Evolutionary conservation across 2,329 filamentous ascomycete genomes (phyloP).

Genomic region (Mariannaea elegans): DNA sequence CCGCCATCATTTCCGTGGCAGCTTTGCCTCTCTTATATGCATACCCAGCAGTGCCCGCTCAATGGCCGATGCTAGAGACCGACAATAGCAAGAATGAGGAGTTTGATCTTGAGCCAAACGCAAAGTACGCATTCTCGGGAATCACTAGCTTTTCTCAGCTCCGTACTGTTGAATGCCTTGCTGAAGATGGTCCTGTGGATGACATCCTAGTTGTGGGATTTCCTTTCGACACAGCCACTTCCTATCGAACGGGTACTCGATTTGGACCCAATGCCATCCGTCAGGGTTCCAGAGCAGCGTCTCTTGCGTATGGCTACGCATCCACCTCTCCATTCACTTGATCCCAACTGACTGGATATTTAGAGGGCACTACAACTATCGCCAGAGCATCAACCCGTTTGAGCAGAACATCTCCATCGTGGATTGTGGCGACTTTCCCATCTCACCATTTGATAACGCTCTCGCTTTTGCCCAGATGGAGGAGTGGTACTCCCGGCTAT

Average conservation of each 20-base stretch:
- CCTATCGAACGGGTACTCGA: constrained; percentile 7
- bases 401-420: constrained; percentile 5
- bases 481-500: constrained; percentile 5
- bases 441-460: constrained; percentile 13
- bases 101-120: no score
- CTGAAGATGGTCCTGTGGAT: background rate
- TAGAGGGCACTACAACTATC: constrained; percentile 5
- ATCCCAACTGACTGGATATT: background rate
- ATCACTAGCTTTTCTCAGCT: no score
- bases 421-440: constrained; percentile 14
- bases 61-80: no score
- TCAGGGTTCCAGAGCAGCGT: constrained; percentile 7
- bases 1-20: no score
- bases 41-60: no score
- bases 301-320: background rate
- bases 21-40: no score
- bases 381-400: constrained; percentile 1
- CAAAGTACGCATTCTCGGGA: no score
- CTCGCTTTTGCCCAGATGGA: constrained; percentile 19
- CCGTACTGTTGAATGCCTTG: no score
- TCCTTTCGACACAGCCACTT: constrained; percentile 14
- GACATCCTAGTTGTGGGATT: constrained; percentile 14
- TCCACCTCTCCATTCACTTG: background rate
- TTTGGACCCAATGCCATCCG: constrained; percentile 13
- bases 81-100: no score